Conservation (phyloP, 75 land plant species). For the Cryptomeria japonica region DNA sequence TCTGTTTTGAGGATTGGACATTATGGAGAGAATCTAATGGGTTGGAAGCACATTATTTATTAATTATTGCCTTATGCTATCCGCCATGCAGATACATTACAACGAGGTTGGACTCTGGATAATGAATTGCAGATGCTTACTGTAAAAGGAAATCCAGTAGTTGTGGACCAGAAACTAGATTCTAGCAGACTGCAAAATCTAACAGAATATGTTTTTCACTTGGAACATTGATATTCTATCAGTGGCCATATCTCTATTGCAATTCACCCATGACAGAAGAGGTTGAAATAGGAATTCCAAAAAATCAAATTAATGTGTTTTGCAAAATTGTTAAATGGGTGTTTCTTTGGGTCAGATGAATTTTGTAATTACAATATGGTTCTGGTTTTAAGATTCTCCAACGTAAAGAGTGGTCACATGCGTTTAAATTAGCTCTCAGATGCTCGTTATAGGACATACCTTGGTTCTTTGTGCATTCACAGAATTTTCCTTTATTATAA, state of each 20-base stretch:
- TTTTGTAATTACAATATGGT: neutral
- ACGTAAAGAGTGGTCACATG: neutral
- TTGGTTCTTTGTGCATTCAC: neutral
- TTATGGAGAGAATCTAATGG: neutral
- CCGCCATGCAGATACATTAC: conserved; percentile 54
- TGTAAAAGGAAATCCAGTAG: conserved; percentile 51
- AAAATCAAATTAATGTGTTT: neutral
- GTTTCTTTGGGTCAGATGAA: neutral
- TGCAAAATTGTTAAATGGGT: neutral
- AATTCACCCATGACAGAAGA: neutral
- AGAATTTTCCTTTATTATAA: neutral
- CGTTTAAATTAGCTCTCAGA: neutral
- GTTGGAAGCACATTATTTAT: neutral
- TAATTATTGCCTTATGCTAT: neutral
- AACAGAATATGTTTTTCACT: conserved; percentile 94
- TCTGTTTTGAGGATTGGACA: neutral
- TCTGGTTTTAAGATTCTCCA: neutral
- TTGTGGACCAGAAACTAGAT: conserved; percentile 80
- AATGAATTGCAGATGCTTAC: conserved; percentile 71
- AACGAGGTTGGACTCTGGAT: conserved; percentile 84
- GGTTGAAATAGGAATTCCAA: neutral
- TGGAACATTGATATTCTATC: conserved; percentile 64
- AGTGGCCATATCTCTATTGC: neutral
- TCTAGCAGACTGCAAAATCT: conserved; percentile 77
- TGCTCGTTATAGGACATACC: neutral